phyloP scores from a whole-genome alignment of 2,329 filamentous ascomycete species.

The Penicillium sp. region DNA sequence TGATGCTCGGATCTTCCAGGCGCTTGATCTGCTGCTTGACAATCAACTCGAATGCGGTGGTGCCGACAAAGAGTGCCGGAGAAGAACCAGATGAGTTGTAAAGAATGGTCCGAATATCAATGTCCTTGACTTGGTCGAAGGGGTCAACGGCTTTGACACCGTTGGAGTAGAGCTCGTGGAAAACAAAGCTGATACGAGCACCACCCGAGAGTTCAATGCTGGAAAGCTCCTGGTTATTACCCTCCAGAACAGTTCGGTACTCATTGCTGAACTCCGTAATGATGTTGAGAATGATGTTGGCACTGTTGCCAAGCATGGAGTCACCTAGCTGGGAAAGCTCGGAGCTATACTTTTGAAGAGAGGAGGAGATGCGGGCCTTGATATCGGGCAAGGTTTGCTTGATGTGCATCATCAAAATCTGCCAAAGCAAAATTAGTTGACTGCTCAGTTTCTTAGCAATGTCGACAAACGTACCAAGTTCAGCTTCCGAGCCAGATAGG shows the following conservation, averaged over 20 bases:
- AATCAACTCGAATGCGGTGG: slow-evolving; percentile 95
- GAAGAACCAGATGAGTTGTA: slow-evolving; percentile 99
- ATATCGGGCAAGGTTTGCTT: slow-evolving; percentile 98
- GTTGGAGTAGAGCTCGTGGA: slow-evolving; percentile 96
- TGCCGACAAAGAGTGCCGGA: slow-evolving; percentile 92
- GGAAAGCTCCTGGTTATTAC: slow-evolving; percentile 93
- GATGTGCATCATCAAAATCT: slow-evolving; percentile 99
- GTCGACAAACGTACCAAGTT: slow-evolving; percentile 59
- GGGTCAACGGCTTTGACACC: slow-evolving; percentile 96
- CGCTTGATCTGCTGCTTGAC: slow-evolving; percentile 98
- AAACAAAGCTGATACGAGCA: slow-evolving; percentile 97
- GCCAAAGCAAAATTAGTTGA: slow-evolving; percentile 1
- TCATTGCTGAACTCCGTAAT: slow-evolving; percentile 99
- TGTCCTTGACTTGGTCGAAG: slow-evolving; percentile 94
- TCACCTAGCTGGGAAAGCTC: slow-evolving; percentile 82
- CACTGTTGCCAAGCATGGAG: slow-evolving; percentile 90
- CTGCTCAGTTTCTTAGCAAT: neutral
- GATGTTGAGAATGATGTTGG: slow-evolving; percentile 95
- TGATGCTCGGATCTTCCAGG: slow-evolving; percentile 90
- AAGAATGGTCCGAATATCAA: slow-evolving; percentile 91
- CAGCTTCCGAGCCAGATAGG: slow-evolving; percentile 91
- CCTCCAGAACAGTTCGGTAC: slow-evolving; percentile 91
- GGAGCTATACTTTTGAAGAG: slow-evolving; percentile 79
- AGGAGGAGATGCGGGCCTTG: slow-evolving; percentile 92
- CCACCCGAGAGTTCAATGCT: slow-evolving; percentile 91